phyloP scores from a whole-genome alignment of 768 basidiomycete genomes.

The Jaapia argillacea region DNA sequence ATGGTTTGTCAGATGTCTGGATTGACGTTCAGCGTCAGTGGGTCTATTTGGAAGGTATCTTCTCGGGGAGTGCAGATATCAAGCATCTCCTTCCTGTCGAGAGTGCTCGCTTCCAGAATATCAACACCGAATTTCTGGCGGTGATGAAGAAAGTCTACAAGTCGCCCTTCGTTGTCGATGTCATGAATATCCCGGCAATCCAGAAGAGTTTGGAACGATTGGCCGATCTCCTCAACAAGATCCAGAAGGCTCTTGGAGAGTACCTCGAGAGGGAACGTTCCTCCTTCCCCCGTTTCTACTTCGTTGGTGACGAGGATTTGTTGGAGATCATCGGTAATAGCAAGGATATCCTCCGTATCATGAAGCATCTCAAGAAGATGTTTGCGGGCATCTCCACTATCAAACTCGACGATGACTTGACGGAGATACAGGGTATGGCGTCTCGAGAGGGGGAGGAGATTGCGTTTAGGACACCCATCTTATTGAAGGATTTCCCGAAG shows the following conservation, averaged over 20 bases:
- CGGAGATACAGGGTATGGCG: conserved; percentile 86
- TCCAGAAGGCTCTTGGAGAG: conserved; percentile 98
- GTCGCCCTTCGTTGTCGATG: conserved; percentile 94
- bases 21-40: conserved; percentile 99
- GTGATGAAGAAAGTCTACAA: conserved; percentile 99
- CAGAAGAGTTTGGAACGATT: conserved; percentile 97
- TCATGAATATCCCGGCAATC: conserved; percentile 91
- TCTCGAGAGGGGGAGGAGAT: conserved; percentile 96
- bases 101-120: conserved; percentile 95
- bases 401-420: conserved; percentile 76
- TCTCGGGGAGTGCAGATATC: conserved; percentile 99
- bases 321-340: conserved; percentile 99
- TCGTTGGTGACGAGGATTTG: conserved; percentile 97
- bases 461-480: conserved; percentile 68
- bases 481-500: conserved; percentile 88
- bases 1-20: conserved; percentile 89
- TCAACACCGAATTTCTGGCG: conserved; percentile 94
- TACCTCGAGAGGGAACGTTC: conserved; percentile 96
- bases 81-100: conserved; percentile 97
- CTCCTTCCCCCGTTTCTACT: conserved; percentile 98
- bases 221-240: conserved; percentile 93
- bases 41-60: conserved; percentile 99
- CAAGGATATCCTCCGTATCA: conserved; percentile 94
- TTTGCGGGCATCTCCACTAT: conserved; percentile 95
- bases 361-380: conserved; percentile 99